Base-by-base conservation (phyloP, 805 yeast genomes). In the Maudiozyma serrabonitensis region DNA sequence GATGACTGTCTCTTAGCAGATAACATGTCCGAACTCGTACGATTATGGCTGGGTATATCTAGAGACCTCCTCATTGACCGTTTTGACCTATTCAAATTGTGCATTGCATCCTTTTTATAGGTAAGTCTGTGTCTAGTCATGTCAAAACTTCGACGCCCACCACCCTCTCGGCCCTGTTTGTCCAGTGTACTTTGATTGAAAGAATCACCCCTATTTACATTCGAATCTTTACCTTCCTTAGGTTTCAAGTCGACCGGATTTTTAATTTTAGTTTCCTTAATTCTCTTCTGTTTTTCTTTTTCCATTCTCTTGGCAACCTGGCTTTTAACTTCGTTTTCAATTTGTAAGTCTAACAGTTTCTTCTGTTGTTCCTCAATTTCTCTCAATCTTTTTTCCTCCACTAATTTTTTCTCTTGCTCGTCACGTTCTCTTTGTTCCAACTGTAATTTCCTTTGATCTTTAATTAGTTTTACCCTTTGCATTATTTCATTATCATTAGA, bases 251-350 rank as follows among this genome's bases (percentile, higher is more conserved):
- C 23, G 9, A 38, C 25, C 9, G 16, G 23, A 3, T 38, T 35
- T 16, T 16, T 35, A 7, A 3, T 16, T 35, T 35, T 35, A 1
- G 6, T n/a, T 35, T 35, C 38, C 18, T 15, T 35, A 16, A 4
- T 6, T 31, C 48, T 50, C 21, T 38, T 41, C 35, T 51, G 45
- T 18, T 43, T 52, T 41, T 56, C 60, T 45, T 49, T 55, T 46
- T 49, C 48, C 19, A 59, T 46, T 41, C 53, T 56, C 45, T 50
- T 51, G 15, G 47, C 54, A 54, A 57, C 49, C 45, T 58, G 60
- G 6, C 49, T 46, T 43, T 60, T 58, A 2, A 65, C 59, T 41
- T 61, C 62, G 41, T 58, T 52, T 48, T 61, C 56, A 4, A 63
- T 52, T 43, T 55, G 54, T n/a, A 52, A 41, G 26, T 62, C 66